Percentiles rank a stretch among this genome's conserved stretches.
phyloP scores from a whole-genome alignment of 1,284 basidiomycete genomes.

The Sporisorium exsertum region DNA sequence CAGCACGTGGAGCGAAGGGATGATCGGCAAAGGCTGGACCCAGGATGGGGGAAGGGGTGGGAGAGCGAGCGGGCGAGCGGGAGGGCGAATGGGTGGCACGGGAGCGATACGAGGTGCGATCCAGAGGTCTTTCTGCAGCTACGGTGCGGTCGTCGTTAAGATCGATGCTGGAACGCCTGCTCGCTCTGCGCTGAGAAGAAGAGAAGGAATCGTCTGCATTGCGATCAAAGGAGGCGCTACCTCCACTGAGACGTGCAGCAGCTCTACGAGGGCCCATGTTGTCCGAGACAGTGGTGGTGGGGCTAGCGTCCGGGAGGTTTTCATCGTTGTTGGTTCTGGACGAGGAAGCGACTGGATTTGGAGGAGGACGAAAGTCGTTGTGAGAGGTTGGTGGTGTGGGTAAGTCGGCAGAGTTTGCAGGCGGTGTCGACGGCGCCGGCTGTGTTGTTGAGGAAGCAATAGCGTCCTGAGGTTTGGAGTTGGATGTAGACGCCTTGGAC shows the following conservation, averaged over 20 bases:
- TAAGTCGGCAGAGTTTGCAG: constrained; percentile 20
- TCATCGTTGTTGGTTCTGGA: constrained; percentile 30
- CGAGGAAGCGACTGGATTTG: constrained; percentile 37
- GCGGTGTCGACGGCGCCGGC: constrained; percentile 30
- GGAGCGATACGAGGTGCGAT: constrained; percentile 36
- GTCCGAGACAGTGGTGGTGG: constrained; percentile 47
- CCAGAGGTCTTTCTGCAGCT: constrained; percentile 33
- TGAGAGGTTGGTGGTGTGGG: constrained; percentile 60
- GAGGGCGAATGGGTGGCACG: constrained; percentile 35
- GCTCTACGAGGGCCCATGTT: constrained; percentile 43
- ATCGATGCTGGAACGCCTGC: constrained; percentile 49
- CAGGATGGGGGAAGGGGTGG: constrained; percentile 64
- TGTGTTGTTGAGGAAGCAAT: background rate
- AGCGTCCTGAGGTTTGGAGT: background rate
- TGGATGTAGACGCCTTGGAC: constrained; percentile 3
- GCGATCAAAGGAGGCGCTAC: constrained; percentile 40
- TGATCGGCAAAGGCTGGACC: constrained; percentile 42
- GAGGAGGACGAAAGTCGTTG: constrained; percentile 45
- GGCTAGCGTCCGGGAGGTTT: constrained; percentile 31
- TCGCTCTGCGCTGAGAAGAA: constrained; percentile 35
- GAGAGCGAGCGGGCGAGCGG: constrained; percentile 41
- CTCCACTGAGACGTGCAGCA: constrained; percentile 42
- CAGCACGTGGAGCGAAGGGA: background rate
- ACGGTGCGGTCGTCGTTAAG: constrained; percentile 42
- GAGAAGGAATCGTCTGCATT: constrained; percentile 33